Evolutionary conservation across 179 eudicot genomes (phyloP).

Genomic region (Silene noctiflora): DNA sequence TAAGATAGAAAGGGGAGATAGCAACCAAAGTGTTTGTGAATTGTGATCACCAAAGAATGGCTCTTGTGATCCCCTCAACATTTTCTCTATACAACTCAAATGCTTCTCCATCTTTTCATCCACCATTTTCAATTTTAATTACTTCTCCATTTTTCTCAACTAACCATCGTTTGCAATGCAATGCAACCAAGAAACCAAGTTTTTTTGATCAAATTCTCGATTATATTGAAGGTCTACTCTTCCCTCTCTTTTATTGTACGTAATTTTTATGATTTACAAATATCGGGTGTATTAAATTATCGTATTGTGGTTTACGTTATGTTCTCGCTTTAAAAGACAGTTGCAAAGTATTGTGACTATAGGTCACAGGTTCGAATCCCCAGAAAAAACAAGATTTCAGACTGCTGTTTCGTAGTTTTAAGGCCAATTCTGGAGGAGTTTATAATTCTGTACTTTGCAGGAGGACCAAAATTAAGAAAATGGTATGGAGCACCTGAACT

Average conservation of each 20-base stretch:
- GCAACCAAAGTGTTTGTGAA: not conserved
- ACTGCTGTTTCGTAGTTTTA: no score
- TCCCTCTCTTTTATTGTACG: no score
- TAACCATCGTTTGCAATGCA: conserved; percentile 20
- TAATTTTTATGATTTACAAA: no score
- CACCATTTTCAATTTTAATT: conserved; percentile 11
- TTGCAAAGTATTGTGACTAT: no score
- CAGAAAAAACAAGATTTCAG: no score
- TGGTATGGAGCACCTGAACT: conserved; percentile 99
- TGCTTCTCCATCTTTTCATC: conserved; percentile 7
- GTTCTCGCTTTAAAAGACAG: no score
- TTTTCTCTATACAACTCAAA: conserved; percentile 31
- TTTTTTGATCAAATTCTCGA: conserved; percentile 87
- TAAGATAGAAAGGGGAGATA: not conserved
- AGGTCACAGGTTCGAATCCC: no score
- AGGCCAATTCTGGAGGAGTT: no score
- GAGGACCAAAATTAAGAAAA: conserved; percentile 92
- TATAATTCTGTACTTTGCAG: no score
- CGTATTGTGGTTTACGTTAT: no score
- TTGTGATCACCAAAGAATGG: conserved; percentile 8
- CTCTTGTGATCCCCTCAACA: conserved; percentile 25
- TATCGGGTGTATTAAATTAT: no score
- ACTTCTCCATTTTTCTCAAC: not conserved
- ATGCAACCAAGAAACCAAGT: conserved; percentile 54
- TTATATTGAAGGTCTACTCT: conserved; percentile 71